Evolutionary conservation across 2,329 filamentous ascomycete species (phyloP), one percentile per base, ranked within the genome.

Genomic region (Bipolaris cookei): DNA sequence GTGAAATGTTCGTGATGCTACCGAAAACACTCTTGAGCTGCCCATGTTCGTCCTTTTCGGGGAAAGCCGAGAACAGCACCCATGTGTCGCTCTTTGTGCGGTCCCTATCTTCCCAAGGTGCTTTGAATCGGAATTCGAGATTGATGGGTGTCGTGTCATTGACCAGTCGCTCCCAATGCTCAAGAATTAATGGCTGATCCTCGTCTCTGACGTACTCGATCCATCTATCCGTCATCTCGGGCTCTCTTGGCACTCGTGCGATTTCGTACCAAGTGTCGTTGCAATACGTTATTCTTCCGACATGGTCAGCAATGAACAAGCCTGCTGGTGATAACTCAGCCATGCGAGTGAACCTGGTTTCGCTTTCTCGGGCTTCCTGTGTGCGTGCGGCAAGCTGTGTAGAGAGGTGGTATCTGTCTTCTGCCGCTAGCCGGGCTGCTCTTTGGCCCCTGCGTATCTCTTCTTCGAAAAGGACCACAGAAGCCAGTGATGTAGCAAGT

Each of bases 261-360:
- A 92, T 90, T 62, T 83, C 81, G 59, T 83, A 84, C 82, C 82
- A 95, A 70, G 89, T 90, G 61, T 93, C 89, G 71, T 96, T 96
- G 71, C 88, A 90, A 71, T 91, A 95, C 8, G 84, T 90, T 65
- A 95, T 90, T 21, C 83, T 80, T 3, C 91, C 91, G 38, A 81
- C 75, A 0, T 85, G 82, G 68, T 92, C 85, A n/a, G 90, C 89
- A 64, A 95, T 93, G 72, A 94, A 94, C 78, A 96, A 89, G 25
- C 91, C 91, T 1, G 93, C 90, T 0, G 91, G 91, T 0, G 90
- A 89, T 62, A 92, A 91, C 69, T 93, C 90, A 2, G 91, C 90
- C 89, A 95, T 92, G 42, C 90, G 83, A 0, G 90, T 91, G 71
- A 95, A 95, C 56, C 89, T 88, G 30, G 89, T 88, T 72, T 95